phyloP scores from a whole-genome alignment of 371 early-diverging fungal genomes.

The Mucor mucedo region DNA sequence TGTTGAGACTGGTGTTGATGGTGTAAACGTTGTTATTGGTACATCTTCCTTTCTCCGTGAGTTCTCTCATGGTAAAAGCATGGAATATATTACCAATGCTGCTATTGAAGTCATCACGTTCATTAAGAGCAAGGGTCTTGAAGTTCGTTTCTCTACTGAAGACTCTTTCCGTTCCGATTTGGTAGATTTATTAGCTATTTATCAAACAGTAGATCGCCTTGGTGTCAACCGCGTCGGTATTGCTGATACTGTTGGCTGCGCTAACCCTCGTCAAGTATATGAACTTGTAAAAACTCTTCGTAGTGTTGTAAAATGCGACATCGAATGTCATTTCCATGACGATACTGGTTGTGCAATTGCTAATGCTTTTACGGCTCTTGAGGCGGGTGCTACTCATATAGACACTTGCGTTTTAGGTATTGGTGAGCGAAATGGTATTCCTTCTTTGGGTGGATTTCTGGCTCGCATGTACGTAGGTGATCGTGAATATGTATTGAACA shows the following conservation, averaged over 20 bases:
- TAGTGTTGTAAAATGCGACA: constrained; percentile 93
- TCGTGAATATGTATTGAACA: constrained; percentile 84
- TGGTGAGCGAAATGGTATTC: constrained; percentile 98
- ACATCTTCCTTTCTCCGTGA: constrained; percentile 92
- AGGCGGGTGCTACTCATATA: constrained; percentile 97
- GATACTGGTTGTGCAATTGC: constrained; percentile 98
- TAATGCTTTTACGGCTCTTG: constrained; percentile 94
- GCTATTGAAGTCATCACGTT: constrained; percentile 94
- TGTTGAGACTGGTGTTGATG: constrained; percentile 95
- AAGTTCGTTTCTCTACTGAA: constrained; percentile 96
- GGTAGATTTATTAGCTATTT: constrained; percentile 91
- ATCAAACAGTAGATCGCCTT: constrained; percentile 91
- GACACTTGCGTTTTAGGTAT: constrained; percentile 97
- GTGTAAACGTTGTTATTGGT: constrained; percentile 95
- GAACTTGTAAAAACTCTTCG: constrained; percentile 94
- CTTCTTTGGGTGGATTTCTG: constrained; percentile 91
- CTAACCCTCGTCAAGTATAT: constrained; percentile 96
- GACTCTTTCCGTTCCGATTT: constrained; percentile 96
- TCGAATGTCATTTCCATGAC: constrained; percentile 98
- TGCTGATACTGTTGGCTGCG: constrained; percentile 98
- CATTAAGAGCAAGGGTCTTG: constrained; percentile 92
- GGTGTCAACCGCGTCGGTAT: constrained; percentile 98
- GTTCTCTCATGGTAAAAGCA: constrained; percentile 97
- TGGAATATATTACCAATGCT: constrained; percentile 91
- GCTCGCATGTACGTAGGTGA: constrained; percentile 95